Base-by-base conservation (phyloP, 371 early-diverging fungal genomes). In the Dentiscutata heterogama region DNA sequence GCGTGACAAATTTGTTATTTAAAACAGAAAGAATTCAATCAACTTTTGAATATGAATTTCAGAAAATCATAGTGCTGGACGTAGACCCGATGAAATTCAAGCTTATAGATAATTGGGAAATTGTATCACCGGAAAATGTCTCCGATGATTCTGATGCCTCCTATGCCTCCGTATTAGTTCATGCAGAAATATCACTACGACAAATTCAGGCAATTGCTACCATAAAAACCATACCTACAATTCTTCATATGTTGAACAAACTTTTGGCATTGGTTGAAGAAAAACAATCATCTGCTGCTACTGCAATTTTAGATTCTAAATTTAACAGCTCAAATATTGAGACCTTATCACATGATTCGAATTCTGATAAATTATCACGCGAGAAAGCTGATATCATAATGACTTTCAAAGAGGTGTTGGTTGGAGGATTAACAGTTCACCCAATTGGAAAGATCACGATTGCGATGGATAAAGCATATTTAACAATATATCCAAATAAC, bases 1-100 rank as follows among this genome's bases (percentile, higher is more conserved):
- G 50, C 2, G 71, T 80, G 2, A 80, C 71, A 25, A 82, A 82
- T 85, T 2, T 76, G 83, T 1, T 83, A 42, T 51, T 74, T 85
- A 53, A 56, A 82, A 20, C 81, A 82, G 56, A 85, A 84, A 68
- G 88, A 83, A 53, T 91, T 80, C 85, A 85, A 39, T 90, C 91
- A 0, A 87, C 88, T 7, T 85, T 93, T 46, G 90, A 91, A 58
- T 94, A 93, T 76, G 94, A 95, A 80, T 93, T 92, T 82, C 94
- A 94, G 83, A 88, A 92, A 42, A 91, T 94, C 6, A 81, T 94
- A 56, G 89, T 92, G 31, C 39, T 88, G 8, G 88, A 91, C 7
- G 31, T 89, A 3, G 82, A 82, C 16, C 84, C 89, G 10, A 72
- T 88, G 8, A 50, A 83, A 85, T 82, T 82, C 84, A 42, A 80